Evolutionary conservation across 352 stramenopile genomes (phyloP).

Genomic region (Globisporangium polare): DNA sequence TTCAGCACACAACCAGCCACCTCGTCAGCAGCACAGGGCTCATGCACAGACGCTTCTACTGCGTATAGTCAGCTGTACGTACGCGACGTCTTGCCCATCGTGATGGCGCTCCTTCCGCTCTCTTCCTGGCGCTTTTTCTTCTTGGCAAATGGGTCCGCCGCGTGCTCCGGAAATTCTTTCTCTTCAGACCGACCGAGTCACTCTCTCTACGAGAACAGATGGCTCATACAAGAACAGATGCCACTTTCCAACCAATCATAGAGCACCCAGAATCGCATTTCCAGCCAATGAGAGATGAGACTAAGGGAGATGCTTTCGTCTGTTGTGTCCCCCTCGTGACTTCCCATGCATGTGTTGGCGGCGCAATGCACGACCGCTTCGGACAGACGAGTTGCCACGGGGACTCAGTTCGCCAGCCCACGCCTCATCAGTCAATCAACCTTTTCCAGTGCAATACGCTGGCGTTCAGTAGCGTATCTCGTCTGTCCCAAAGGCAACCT

Average conservation of each 20-base stretch:
- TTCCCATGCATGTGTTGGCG: not conserved
- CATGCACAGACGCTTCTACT: not conserved
- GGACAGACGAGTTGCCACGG: too few relatives aligned
- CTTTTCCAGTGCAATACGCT: too few relatives aligned
- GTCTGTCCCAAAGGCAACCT: too few relatives aligned
- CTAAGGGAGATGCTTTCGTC: not conserved
- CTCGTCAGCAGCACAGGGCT: not conserved
- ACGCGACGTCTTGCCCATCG: constrained; percentile 20
- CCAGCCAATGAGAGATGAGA: not conserved
- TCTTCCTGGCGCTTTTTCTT: constrained; percentile 5
- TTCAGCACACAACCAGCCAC: not conserved
- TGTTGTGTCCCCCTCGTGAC: not conserved
- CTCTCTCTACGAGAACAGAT: constrained; percentile 6
- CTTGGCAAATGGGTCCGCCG: not conserved
- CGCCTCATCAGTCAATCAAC: too few relatives aligned
- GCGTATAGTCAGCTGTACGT: not conserved
- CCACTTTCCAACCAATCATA: not conserved
- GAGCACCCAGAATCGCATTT: not conserved
- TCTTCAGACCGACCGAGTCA: constrained; percentile 2
- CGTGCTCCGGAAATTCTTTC: not conserved
- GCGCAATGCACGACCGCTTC: not conserved
- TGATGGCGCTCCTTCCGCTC: not conserved
- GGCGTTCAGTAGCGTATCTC: too few relatives aligned
- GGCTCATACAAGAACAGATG: not conserved
- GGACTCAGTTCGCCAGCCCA: too few relatives aligned